Percentiles rank a stretch among this genome's conserved stretches.
Evolutionary conservation across 1,284 basidiomycete species (phyloP).

Genomic region (Mycena sp.): DNA sequence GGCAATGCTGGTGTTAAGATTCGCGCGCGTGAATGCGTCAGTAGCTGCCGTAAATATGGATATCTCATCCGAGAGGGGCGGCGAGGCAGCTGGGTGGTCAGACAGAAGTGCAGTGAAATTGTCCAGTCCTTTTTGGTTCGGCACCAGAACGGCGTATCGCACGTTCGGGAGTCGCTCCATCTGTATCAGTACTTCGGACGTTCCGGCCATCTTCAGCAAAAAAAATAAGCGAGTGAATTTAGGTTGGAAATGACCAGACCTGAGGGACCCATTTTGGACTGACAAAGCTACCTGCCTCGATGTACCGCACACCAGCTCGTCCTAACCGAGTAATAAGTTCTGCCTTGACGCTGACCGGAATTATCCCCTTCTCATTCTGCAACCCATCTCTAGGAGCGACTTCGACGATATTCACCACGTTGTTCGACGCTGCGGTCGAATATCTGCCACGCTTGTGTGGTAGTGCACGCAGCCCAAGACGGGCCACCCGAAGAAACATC

Average conservation of each 20-base stretch:
- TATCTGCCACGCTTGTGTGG: slow-evolving; percentile 21
- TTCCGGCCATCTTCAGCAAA: slow-evolving; percentile 79
- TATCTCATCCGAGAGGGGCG: slow-evolving; percentile 81
- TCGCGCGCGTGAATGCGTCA: slow-evolving; percentile 87
- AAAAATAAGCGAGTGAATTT: not conserved
- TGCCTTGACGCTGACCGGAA: slow-evolving; percentile 81
- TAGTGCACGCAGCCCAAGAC: too few relatives aligned
- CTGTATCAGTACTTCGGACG: slow-evolving; percentile 71
- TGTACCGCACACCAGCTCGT: slow-evolving; percentile 73
- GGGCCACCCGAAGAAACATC: too few relatives aligned
- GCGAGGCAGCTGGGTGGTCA: slow-evolving; percentile 38
- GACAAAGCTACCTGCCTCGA: slow-evolving; percentile 94
- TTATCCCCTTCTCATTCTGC: slow-evolving; percentile 87
- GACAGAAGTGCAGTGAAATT: slow-evolving; percentile 67
- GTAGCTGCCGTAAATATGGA: slow-evolving; percentile 92
- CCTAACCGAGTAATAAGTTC: slow-evolving; percentile 85
- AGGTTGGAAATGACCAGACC: slow-evolving; percentile 53
- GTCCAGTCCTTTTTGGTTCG: slow-evolving; percentile 84
- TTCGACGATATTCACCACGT: slow-evolving; percentile 82
- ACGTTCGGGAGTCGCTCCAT: slow-evolving; percentile 64
- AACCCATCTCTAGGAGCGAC: slow-evolving; percentile 94
- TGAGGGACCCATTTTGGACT: slow-evolving; percentile 95
- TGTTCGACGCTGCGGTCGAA: slow-evolving; percentile 37
- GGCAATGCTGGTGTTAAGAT: slow-evolving; percentile 82
- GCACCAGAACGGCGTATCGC: slow-evolving; percentile 87